A percentile compares a stretch with the other conserved stretches of the same genome.
phyloP scores from a whole-genome alignment of 306 rosid genomes.

The Oemleria cerasiformis region DNA sequence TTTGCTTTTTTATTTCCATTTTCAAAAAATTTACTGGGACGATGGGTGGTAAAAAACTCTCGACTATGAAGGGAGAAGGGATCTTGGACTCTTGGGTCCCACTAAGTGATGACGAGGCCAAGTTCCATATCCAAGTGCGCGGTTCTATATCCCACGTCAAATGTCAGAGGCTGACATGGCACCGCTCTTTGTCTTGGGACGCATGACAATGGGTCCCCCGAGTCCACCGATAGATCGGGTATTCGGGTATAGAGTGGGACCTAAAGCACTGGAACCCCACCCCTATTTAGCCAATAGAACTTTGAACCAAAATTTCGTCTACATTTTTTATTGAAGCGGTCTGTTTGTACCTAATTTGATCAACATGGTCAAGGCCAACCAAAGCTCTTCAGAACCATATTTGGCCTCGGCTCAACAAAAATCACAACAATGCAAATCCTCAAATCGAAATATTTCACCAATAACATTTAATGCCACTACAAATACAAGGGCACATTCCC shows the following conservation, averaged over 20 bases:
- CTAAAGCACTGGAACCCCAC: neutral
- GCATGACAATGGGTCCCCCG: neutral
- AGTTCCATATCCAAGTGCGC: neutral
- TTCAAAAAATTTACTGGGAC: neutral
- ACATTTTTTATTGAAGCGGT: too few species aligned
- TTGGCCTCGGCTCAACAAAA: too few species aligned
- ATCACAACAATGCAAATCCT: too few species aligned
- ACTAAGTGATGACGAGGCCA: slow-evolving; percentile 14
- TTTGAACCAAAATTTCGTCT: neutral
- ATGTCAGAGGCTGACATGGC: slow-evolving; percentile 23
- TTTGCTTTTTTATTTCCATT: too few species aligned
- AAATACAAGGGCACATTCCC: too few species aligned
- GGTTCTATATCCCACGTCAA: slow-evolving; percentile 19
- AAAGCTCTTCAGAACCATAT: too few species aligned
- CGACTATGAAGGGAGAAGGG: neutral
- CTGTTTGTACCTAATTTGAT: too few species aligned
- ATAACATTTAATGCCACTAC: too few species aligned
- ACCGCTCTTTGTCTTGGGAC: slow-evolving; percentile 5
- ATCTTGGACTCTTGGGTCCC: neutral
- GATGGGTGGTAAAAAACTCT: neutral
- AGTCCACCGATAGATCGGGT: neutral
- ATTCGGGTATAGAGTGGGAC: neutral
- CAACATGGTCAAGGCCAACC: too few species aligned
- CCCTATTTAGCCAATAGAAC: neutral
- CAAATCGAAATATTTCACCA: too few species aligned